Base-by-base conservation (phyloP, 2,329 filamentous ascomycete genomes). In the Westerdykella sp. region DNA sequence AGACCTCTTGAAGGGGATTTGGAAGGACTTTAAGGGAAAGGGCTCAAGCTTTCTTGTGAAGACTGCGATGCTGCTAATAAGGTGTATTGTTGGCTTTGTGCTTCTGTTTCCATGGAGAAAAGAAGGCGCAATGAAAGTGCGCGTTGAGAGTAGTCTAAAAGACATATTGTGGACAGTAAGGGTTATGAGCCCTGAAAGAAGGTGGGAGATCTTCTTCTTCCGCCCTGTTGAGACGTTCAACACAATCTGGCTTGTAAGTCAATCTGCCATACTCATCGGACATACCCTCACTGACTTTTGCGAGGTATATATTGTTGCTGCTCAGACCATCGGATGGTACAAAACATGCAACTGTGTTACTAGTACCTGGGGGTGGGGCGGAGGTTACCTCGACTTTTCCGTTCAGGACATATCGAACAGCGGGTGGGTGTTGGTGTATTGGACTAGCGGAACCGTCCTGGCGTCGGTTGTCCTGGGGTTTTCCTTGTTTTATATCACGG, bases 321-420 rank as follows among this genome's bases (percentile, higher is more conserved):
- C 67, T 3, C 69, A 73, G 42, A 70, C 69, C 0, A 64, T 68
- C 12, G 71, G 71, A 7, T 54, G 54, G 16, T 69, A 69, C 47
- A 65, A 67, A 42, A 71, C 60, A 2, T 74, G 70, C 51, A 45
- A 61, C 13, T 74, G 72, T 50, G 60, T 68, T 37, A 62, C 66
- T 2, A 67, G 63, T 15, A 56, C 44, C 5, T 71, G 69, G 66
- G 63, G 51, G 1, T 48, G 53, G 2, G 54, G 45, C 4, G 66
- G 67, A n/a, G 70, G 72, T 11, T 74, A 73, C 41, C 59, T 73
- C 25, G 68, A 73, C 39, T 64, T 65, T 32, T 46, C 36, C 6
- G 46, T 58, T 9, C 54, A 56, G 18, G 56, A 63, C 32, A 59
- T 58, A 2, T 62, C 63, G 5, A 65, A 62, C 25, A 55, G 48